phyloP scores from a whole-genome alignment of 257 asterid species.

The Pogostemon cablin region DNA sequence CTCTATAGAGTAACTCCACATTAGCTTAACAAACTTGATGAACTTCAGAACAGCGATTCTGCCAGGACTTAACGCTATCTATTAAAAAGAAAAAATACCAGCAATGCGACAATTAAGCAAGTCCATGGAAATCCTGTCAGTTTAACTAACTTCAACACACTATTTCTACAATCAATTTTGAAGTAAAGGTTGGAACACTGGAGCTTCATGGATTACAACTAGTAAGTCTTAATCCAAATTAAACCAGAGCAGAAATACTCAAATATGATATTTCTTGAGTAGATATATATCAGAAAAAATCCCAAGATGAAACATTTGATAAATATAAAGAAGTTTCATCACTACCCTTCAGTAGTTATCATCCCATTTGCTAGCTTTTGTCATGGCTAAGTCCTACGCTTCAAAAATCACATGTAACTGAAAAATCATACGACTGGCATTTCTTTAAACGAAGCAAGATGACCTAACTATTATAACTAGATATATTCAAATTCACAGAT shows the following conservation, averaged over 20 bases:
- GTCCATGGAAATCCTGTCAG: constrained; percentile 20
- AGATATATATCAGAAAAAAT: neutral
- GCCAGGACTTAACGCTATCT: neutral
- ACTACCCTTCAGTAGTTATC: constrained; percentile 5
- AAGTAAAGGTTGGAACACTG: neutral
- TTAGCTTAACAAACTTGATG: constrained; percentile 12
- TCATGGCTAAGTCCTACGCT: no score
- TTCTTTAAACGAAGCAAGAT: neutral
- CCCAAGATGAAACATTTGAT: constrained; percentile 5
- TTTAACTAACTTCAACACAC: constrained; percentile 14
- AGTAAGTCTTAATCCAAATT: neutral
- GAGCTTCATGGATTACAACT: neutral
- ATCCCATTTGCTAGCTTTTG: neutral
- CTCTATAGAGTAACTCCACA: constrained; percentile 2
- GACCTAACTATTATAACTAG: neutral
- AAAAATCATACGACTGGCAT: constrained; percentile 11
- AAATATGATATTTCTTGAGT: constrained; percentile 16
- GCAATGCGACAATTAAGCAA: constrained; percentile 20
- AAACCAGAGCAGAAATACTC: neutral
- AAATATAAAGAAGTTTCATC: constrained; percentile 7
- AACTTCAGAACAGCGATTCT: constrained; percentile 11
- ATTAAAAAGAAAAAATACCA: neutral
- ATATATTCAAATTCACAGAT: constrained; percentile 9
- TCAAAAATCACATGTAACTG: neutral
- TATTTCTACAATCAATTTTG: neutral